A percentile compares a stretch with the other conserved stretches of the same genome.
phyloP scores from a whole-genome alignment of 208 protist species.

The Leishmania arabica region DNA sequence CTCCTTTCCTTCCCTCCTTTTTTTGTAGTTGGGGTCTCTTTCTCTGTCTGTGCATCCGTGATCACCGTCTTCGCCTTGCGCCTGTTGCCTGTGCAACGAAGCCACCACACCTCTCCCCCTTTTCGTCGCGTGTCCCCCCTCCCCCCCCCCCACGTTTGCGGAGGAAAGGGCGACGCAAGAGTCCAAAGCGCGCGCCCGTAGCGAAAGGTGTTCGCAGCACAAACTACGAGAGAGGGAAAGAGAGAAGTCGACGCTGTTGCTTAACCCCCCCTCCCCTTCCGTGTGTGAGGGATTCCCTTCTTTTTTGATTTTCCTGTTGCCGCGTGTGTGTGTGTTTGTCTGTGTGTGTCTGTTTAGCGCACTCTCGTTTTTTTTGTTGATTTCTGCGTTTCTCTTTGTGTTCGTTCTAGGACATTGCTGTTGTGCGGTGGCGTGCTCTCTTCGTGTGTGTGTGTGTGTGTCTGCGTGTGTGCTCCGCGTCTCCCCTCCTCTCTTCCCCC shows the following conservation, averaged over 20 bases:
- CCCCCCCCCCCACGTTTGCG: background rate
- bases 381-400: background rate
- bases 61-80: background rate
- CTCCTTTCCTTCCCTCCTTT: background rate
- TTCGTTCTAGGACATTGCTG: slow-evolving; percentile 9
- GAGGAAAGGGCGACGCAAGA: background rate
- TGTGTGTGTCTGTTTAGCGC: background rate
- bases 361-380: background rate
- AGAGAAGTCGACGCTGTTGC: background rate
- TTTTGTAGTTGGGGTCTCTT: background rate
- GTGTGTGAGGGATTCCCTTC: background rate
- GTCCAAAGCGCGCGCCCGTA: background rate
- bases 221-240: background rate
- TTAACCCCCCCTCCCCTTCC: too few species aligned
- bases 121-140: background rate
- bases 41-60: background rate
- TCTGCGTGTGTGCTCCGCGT: background rate
- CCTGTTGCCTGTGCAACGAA: background rate
- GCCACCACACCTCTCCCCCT: background rate
- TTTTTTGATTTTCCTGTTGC: background rate
- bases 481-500: background rate
- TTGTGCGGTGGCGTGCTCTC: background rate
- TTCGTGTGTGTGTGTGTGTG: background rate
- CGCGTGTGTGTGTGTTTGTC: too few species aligned
- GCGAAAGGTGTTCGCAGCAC: background rate